Conservation (phyloP, 345 rosid genomes). For the Eucalyptus urophylla region DNA sequence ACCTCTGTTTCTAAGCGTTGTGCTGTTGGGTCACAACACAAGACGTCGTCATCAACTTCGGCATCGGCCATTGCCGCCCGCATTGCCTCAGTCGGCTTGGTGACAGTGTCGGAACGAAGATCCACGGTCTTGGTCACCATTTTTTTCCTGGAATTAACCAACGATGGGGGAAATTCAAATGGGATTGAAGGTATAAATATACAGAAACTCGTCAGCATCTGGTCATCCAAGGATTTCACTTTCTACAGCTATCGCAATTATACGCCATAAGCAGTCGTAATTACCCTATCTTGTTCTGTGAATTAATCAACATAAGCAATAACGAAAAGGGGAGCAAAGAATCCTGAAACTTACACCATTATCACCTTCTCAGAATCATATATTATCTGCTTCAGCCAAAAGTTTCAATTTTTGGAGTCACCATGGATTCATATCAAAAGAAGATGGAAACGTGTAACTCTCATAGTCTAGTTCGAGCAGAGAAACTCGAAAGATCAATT, state of each 20-base stretch:
- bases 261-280: not conserved
- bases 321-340: not conserved
- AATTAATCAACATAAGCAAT: not conserved
- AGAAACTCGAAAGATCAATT: not conserved
- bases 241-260: not conserved
- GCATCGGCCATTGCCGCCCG: conserved; percentile 84
- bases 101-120: conserved; percentile 92
- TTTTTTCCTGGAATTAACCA: not conserved
- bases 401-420: not conserved
- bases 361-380: not conserved
- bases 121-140: conserved; percentile 70
- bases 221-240: not conserved
- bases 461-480: not conserved
- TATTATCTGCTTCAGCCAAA: not conserved
- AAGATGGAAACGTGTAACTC: not conserved
- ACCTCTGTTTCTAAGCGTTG: conserved; percentile 51
- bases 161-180: not conserved
- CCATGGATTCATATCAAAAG: not conserved
- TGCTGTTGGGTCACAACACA: conserved; percentile 62
- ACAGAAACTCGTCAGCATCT: not conserved
- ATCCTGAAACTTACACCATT: not conserved
- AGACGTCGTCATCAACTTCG: conserved; percentile 87
- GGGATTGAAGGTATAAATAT: not conserved
- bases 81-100: conserved; percentile 83
- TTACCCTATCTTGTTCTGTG: not conserved